Percentiles rank a stretch among this genome's conserved stretches.
These are phyloP conservation scores for Tylopilus vinaceipallidus DNA, from an alignment of 768 basidiomycete genomes.

Conservation along the genomic window DNA sequence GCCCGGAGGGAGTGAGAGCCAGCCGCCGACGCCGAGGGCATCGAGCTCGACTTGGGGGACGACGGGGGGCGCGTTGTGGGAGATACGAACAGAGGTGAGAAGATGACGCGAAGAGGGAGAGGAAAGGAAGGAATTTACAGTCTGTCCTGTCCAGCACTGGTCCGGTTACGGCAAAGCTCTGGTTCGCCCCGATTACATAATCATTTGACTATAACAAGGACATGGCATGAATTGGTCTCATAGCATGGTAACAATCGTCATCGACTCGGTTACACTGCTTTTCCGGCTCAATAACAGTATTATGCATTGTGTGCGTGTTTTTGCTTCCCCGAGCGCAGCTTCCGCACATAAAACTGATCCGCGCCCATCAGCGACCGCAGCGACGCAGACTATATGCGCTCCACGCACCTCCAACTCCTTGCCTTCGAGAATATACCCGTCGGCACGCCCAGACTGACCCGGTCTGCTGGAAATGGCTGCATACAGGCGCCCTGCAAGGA, in stretches of 20 bases:
- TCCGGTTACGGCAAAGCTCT: conserved; percentile 31
- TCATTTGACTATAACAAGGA: conserved; percentile 6
- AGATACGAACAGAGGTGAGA: conserved; percentile 15
- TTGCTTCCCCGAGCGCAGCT: conserved; percentile 90
- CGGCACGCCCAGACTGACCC: conserved; percentile 93
- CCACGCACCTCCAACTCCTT: conserved; percentile 89
- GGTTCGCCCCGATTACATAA: conserved; percentile 23
- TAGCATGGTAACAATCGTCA: conserved; percentile 1
- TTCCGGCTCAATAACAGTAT: neutral
- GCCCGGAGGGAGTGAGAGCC: conserved; percentile 23
- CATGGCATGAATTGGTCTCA: conserved; percentile 3
- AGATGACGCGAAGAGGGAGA: conserved; percentile 34
- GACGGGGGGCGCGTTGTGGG: conserved; percentile 22
- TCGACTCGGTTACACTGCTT: neutral
- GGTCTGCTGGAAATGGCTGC: conserved; percentile 92
- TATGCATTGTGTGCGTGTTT: conserved; percentile 73
- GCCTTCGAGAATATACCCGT: conserved; percentile 97
- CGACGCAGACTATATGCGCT: neutral
- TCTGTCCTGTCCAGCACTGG: conserved; percentile 19
- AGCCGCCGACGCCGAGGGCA: conserved; percentile 31
- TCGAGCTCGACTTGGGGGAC: conserved; percentile 28
- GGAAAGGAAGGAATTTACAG: conserved; percentile 24
- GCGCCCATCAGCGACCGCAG: conserved; percentile 23
- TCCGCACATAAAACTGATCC: conserved; percentile 87
- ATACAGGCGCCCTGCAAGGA: conserved; percentile 93